These are phyloP conservation scores for Glarea lozoyensis DNA, from an alignment of 495 filamentous ascomycete species.

Conservation along the genomic window DNA sequence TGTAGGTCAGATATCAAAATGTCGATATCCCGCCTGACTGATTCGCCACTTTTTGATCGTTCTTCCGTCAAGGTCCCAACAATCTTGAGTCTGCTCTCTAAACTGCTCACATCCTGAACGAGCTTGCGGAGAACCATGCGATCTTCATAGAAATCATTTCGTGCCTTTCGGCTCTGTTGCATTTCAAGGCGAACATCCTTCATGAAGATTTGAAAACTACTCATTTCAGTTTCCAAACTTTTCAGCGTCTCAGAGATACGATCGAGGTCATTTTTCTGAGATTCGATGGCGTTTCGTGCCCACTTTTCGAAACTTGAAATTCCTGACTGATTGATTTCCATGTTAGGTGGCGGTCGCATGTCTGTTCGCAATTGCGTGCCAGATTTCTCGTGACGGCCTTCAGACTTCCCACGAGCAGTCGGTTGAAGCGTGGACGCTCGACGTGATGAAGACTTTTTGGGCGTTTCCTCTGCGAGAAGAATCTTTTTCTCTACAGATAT, in stretches of 20 bases:
- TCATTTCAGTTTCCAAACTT: conserved; percentile 17
- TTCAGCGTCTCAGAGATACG: conserved; percentile 12
- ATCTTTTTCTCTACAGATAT: conserved; percentile 10
- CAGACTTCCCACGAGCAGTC: not conserved
- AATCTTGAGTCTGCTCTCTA: not conserved
- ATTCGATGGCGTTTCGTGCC: conserved; percentile 12
- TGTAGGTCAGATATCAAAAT: conserved; percentile 2
- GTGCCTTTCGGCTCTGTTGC: not conserved
- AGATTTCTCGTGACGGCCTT: not conserved
- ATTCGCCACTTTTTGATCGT: conserved; percentile 1
- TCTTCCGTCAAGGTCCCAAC: not conserved
- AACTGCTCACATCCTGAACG: not conserved
- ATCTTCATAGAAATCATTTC: not conserved
- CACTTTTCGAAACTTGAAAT: conserved; percentile 13
- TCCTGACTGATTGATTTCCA: not conserved
- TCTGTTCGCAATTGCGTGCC: not conserved
- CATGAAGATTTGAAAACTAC: conserved; percentile 17
- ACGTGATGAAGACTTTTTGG: not conserved
- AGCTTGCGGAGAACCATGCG: conserved; percentile 3
- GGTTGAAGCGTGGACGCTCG: conserved; percentile 8
- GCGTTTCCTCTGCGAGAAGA: conserved; percentile 5
- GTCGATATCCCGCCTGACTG: not conserved
- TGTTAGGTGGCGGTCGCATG: not conserved
- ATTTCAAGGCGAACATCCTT: conserved; percentile 9
- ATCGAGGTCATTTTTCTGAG: conserved; percentile 17